Evolutionary conservation across 1,139 yeast genomes (phyloP).

Genomic region (Geotrichum bryndzae): DNA sequence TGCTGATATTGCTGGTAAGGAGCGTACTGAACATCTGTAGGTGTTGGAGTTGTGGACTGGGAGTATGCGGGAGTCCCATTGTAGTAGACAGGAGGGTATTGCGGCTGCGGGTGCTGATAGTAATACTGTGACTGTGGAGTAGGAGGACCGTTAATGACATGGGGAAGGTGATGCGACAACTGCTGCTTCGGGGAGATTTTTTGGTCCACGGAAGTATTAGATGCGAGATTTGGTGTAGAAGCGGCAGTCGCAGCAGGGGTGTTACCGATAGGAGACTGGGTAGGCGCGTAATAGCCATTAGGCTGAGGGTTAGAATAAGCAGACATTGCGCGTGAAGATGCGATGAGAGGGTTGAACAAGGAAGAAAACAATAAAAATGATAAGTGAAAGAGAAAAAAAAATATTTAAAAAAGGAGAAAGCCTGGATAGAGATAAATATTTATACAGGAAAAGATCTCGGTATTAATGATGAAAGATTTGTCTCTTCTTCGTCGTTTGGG

Average conservation of each 20-base stretch:
- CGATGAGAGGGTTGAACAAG: background rate
- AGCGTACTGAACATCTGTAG: background rate
- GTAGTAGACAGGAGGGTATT: background rate
- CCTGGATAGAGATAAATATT: background rate
- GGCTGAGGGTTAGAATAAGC: background rate
- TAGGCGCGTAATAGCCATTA: background rate
- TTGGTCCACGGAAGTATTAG: background rate
- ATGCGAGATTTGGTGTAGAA: background rate
- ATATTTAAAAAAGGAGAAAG: too few relatives aligned
- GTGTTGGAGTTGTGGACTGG: background rate
- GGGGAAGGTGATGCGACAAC: background rate
- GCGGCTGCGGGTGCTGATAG: background rate
- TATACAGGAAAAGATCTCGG: background rate
- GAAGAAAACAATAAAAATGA: background rate
- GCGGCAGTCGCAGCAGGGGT: background rate
- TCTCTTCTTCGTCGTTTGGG: background rate
- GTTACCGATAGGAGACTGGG: background rate
- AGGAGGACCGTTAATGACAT: background rate
- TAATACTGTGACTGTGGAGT: background rate
- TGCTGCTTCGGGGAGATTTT: background rate
- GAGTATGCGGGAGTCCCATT: background rate
- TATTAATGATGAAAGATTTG: background rate
- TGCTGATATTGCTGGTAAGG: background rate
- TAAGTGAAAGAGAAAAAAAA: too few relatives aligned
- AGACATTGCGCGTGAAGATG: background rate